These are phyloP conservation scores for Nitzschia putrida DNA, from an alignment of 108 stramenopile species.

Conservation along the genomic window DNA sequence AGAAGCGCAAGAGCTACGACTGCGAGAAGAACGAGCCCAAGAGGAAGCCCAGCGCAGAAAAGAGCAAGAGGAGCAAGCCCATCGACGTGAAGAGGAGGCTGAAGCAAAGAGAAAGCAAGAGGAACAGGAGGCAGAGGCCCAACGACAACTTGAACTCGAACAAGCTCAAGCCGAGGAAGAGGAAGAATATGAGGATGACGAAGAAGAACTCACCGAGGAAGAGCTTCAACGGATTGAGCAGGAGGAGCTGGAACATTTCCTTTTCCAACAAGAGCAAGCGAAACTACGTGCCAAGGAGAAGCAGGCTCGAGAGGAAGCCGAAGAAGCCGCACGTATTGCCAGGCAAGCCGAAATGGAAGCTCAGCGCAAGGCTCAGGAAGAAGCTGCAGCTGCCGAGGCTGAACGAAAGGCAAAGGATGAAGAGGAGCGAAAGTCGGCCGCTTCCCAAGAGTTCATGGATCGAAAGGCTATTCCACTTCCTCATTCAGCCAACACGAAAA, in stretches of 20 bases:
- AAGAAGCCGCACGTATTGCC: not conserved
- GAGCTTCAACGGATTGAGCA: not conserved
- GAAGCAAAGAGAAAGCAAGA: not conserved
- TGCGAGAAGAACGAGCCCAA: not conserved
- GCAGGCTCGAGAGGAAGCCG: constrained; percentile 5
- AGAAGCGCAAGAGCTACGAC: not conserved
- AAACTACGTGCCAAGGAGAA: not conserved
- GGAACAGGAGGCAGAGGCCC: constrained; percentile 10
- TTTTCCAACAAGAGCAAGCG: constrained; percentile 3
- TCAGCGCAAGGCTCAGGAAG: constrained; percentile 6
- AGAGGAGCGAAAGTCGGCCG: not conserved
- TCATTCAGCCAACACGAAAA: constrained; percentile 29
- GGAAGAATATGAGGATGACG: constrained; percentile 6
- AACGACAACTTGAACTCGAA: not conserved
- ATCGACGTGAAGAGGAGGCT: constrained; percentile 14
- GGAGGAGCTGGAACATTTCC: not conserved
- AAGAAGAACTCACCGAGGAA: constrained; percentile 9
- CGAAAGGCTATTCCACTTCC: constrained; percentile 19
- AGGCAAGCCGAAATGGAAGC: constrained; percentile 2
- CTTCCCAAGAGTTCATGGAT: constrained; percentile 27
- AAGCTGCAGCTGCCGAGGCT: not conserved
- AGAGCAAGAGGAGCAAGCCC: constrained; percentile 3
- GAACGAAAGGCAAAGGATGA: constrained; percentile 9
- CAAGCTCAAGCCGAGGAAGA: constrained; percentile 2
- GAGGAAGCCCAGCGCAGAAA: constrained; percentile 15